Evolutionary conservation across 352 stramenopile genomes (phyloP), one percentile per base, ranked within the genome.

Genomic region (Pythium vanterpoolii): DNA sequence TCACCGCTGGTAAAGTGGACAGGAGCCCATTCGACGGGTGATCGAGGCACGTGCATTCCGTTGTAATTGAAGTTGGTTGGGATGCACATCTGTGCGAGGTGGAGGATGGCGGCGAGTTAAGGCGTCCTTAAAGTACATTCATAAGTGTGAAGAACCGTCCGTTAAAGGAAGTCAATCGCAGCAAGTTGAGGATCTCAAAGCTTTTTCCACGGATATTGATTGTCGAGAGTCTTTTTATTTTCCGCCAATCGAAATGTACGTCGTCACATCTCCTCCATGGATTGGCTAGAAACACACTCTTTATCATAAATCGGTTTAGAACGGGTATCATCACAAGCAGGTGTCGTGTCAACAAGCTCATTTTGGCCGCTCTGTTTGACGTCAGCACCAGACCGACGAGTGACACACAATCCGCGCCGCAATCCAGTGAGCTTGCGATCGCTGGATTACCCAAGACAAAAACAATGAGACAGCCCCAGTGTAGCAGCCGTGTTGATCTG

Each of bases 251-350:
- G 30, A 30, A 28, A 9, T 21, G 19, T 49, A 26, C 21, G 19
- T 26, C 11, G 5, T 26, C 5, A 27, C 6, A 28, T 4, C 7
- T 5, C 38, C 0, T 2, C 0, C 31, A 47, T 45, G 33, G 38
- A 67, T 68, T 68, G 53, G 59, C 44, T 56, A 56, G 47, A 66
- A 66, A 60, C 42, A 66, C 45, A 42, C 27, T 38, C 21, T 24
- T 21, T 0, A 1, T 26, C 10, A 21, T 42, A 36, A 18, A 57
- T 57, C 46, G 19, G 2, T 43, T 64, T 56, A 1, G 3, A 31
- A 2, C 43, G 59, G 49, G 19, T 51, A 43, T 43, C 11, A 30
- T 40, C 5, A 23, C 13, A 16, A 0, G 10, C 1, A 55, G 45
- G 43, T 55, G 56, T 57, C 45, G 57, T 58, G 57, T 64, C 57